A percentile compares a stretch with the other conserved stretches of the same genome.
These are phyloP conservation scores for Kodamaea sagamina DNA, from an alignment of 805 yeast species.

Conservation along the genomic window DNA sequence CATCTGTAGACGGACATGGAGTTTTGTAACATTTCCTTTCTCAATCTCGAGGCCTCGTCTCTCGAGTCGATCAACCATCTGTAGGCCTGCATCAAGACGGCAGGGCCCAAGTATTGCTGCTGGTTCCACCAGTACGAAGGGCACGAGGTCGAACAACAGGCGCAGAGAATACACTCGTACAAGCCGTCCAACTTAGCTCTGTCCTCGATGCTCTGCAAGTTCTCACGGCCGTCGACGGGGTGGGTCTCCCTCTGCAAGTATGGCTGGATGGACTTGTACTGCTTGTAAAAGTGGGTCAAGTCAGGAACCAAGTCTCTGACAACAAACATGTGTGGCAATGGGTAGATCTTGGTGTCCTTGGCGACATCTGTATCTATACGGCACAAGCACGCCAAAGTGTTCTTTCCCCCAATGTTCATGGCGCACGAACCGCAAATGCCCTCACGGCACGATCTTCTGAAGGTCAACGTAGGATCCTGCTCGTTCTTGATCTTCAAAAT, in stretches of 20 bases:
- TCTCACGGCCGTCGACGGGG: constrained; percentile 92
- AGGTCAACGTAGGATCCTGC: constrained; percentile 92
- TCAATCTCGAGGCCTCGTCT: constrained; percentile 80
- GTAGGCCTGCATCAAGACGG: constrained; percentile 98
- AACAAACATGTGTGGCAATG: constrained; percentile 97
- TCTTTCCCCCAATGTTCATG: constrained; percentile 97
- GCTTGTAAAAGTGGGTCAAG: constrained; percentile 95
- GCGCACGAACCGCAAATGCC: constrained; percentile 99
- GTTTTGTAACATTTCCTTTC: constrained; percentile 91
- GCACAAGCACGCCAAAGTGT: constrained; percentile 96
- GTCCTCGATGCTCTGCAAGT: constrained; percentile 86
- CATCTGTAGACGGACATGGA: constrained; percentile 98
- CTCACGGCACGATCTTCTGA: constrained; percentile 98
- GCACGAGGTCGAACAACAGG: constrained; percentile 98
- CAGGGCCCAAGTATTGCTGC: constrained; percentile 98
- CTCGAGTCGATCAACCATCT: constrained; percentile 98
- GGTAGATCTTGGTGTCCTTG: constrained; percentile 85
- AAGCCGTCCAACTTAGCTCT: constrained; percentile 95
- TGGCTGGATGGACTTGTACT: constrained; percentile 97
- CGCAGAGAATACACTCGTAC: constrained; percentile 97
- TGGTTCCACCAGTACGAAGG: constrained; percentile 99
- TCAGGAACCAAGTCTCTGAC: constrained; percentile 98
- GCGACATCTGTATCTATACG: constrained; percentile 79
- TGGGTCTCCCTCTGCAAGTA: constrained; percentile 79
- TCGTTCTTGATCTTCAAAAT: constrained; percentile 92